Evolutionary conservation across 805 yeast genomes (phyloP), one percentile per base, ranked within the genome.

Genomic region (Candida orba): DNA sequence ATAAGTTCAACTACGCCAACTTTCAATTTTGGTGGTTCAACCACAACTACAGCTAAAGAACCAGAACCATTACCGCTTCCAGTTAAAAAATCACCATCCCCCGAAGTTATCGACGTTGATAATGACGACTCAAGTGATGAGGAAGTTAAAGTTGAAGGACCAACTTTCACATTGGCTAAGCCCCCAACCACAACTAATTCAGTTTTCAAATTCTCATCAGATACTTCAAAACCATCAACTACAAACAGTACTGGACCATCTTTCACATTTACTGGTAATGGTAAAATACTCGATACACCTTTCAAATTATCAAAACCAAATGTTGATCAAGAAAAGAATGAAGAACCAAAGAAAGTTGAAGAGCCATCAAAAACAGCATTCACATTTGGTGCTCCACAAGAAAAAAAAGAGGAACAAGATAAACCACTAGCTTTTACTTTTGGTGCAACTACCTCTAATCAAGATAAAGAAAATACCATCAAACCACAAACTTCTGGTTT

Each of bases 91-190:
- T 48, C 46, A 8, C 46, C 44, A n/a, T 36, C 52, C 5, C 37
- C 37, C 13, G 44, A 37, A 23, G 43, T 42, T 3, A 44, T 49
- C 18, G 48, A 39, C 2, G 39, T 48, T 22, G 49, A 42, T 22
- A 45, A 52, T 13, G 53, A 43, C 12, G 57, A 52, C 24, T 66
- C 73, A 4, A 79, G 73, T 41, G 81, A 76, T 37, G 78, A 79
- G 18, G 84, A 79, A 32, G 62, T 80, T 23, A 81, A 79, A 57
- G 73, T 83, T 25, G 76, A 84, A 60, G 95, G 95, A 1, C 95
- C 95, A 18, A 63, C 69, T 13, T 86, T 86, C 58, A 72, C 70
- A 8, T 49, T 76, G 27, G 59, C 57, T 14, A 54, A 66, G 25
- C 68, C 72, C 25, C 81, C 81, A 42, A 71, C 71, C 4, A 68